Percentiles rank a stretch among this genome's conserved stretches.
These are phyloP conservation scores for Beauveria rudraprayagi DNA, from an alignment of 2,329 filamentous ascomycete genomes.

Conservation along the genomic window DNA sequence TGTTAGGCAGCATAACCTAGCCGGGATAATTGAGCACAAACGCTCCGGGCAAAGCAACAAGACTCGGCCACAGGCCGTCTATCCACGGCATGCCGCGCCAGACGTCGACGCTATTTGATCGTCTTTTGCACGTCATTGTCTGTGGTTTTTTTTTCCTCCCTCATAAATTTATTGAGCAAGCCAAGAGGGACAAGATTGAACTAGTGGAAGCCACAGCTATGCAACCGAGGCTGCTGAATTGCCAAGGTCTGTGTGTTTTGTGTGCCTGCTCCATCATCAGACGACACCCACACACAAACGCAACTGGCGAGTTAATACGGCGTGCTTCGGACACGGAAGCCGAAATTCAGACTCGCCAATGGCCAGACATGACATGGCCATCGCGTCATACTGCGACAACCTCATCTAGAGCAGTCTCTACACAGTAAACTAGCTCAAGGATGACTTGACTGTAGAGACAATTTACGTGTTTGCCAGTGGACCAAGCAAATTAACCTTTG, in stretches of 20 bases:
- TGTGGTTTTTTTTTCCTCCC: not conserved
- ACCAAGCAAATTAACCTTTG: no score
- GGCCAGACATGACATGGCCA: not conserved
- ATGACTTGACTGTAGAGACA: no score
- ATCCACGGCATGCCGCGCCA: not conserved
- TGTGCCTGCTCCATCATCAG: not conserved
- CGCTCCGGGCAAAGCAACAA: not conserved
- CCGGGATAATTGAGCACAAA: not conserved
- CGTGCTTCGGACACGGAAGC: no score
- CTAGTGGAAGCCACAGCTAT: not conserved
- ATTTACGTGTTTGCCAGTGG: no score
- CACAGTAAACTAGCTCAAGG: no score
- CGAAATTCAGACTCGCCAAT: not conserved
- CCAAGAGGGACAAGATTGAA: not conserved
- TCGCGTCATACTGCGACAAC: no score
- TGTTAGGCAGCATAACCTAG: not conserved
- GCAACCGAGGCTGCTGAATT: not conserved
- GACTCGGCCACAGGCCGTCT: not conserved
- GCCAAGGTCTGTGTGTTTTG: not conserved
- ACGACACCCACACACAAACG: not conserved
- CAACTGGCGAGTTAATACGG: no score
- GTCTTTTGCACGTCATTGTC: no score
- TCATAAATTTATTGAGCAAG: not conserved
- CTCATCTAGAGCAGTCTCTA: no score
- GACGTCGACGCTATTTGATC: no score